Base-by-base conservation (phyloP, 2,329 filamentous ascomycete species). In the Diaporthe vexans region DNA sequence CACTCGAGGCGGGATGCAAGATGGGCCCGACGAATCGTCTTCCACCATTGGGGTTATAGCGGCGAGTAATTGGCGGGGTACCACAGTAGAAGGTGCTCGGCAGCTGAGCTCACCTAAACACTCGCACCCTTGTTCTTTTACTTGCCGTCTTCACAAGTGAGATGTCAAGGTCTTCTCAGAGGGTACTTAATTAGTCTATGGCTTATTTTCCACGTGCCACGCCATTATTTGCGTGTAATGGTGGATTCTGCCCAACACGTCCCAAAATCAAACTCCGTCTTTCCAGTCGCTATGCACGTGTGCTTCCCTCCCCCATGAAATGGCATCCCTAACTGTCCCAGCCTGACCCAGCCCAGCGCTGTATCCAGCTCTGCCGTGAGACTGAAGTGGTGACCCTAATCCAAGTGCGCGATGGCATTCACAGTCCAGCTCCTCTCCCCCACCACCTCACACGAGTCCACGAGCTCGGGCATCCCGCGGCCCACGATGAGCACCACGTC, bases 31-130 rank as follows among this genome's bases (percentile, higher is more conserved):
- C 61, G 61, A 67, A 52, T 35, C 43, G 26, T 52, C 43, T 67
- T 24, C 26, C n/a, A 29, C 10, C 61, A 24, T 51, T 17, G 46
- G 46, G 43, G 3, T 10, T 19, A 17, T 51, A 51, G 21, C 63
- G n/a, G 46, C 46, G 35, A 26, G 48, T n/a, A 40, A 26, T 40
- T 54, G 3, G 63, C 63, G 63, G 63, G 63, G 63, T n/a, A n/a
- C n/a, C n/a, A n/a, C n/a, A n/a, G n/a, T 68, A 68, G 46, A 3
- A 67, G 7, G 26, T n/a, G 15, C 26, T 11, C 46, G 46, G 29
- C 29, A 52, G 63, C 63, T 52, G 63, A 67, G 13, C 19, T 33
- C 40, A 33, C 24, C 5, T 8, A 10, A 29, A 19, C 21, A 29
- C 24, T 19, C 2, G 7, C 17, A 15, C 4, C 26, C 26, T 21